Conservation (phyloP, 2,329 filamentous ascomycete species). For the Penicillium nordicum region DNA sequence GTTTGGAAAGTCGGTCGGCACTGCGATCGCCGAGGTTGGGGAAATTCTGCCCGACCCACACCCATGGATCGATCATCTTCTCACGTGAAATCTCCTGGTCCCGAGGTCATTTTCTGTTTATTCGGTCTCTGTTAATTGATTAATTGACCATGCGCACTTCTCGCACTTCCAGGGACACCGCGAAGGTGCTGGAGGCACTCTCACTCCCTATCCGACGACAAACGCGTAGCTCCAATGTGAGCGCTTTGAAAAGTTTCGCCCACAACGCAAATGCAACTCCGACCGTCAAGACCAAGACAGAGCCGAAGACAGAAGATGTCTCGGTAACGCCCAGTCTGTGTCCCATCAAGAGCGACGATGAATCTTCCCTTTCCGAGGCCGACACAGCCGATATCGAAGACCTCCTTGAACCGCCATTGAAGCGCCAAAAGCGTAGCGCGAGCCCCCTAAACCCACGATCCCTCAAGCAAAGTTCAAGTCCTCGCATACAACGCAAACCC, state of each 20-base stretch:
- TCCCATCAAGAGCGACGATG: slow-evolving; percentile 25
- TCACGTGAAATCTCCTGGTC: slow-evolving; percentile 20
- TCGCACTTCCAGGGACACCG: slow-evolving; percentile 56
- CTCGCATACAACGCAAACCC: slow-evolving; percentile 21
- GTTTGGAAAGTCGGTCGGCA: slow-evolving; percentile 3
- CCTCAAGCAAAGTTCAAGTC: slow-evolving; percentile 8
- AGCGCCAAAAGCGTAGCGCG: slow-evolving; percentile 50
- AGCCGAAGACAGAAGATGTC: slow-evolving; percentile 11
- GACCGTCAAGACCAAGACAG: slow-evolving; percentile 12
- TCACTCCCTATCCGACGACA: slow-evolving; percentile 44
- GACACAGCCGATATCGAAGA: slow-evolving; percentile 58
- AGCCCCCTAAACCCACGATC: slow-evolving; percentile 26
- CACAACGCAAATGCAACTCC: slow-evolving; percentile 16
- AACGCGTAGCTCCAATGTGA: slow-evolving; percentile 40
- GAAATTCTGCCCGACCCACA: slow-evolving; percentile 14
- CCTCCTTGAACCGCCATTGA: slow-evolving; percentile 37
- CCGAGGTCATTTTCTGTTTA: not conserved
- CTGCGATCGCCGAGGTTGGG: slow-evolving; percentile 23
- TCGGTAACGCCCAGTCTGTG: slow-evolving; percentile 31
- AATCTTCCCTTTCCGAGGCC: slow-evolving; percentile 34
- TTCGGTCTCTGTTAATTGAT: not conserved
- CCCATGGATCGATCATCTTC: not conserved
- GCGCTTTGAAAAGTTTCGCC: slow-evolving; percentile 27
- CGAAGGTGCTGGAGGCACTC: slow-evolving; percentile 53
- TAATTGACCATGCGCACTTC: slow-evolving; percentile 53